Evolutionary conservation across 2,329 filamentous ascomycete genomes (phyloP).

Genomic region (Fusarium brachygibbosum): DNA sequence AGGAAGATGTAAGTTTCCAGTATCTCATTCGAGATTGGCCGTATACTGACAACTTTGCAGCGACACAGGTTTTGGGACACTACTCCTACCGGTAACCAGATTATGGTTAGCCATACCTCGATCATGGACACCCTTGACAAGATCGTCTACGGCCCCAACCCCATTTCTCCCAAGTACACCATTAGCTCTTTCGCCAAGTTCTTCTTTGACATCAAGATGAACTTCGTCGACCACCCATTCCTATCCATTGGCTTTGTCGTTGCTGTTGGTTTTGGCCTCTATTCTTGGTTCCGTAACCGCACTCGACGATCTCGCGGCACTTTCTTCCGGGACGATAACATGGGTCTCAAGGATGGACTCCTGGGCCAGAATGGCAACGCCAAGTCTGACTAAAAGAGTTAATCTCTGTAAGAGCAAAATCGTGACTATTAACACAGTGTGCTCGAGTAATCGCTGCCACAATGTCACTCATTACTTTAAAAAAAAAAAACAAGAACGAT

Average conservation of each 20-base stretch:
- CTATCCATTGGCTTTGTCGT: conserved; percentile 70
- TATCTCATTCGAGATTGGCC: too few species aligned
- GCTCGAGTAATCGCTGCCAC: background rate
- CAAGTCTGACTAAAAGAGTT: conserved; percentile 52
- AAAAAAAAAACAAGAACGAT: background rate
- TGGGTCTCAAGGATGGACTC: conserved; percentile 74
- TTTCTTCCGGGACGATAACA: conserved; percentile 72
- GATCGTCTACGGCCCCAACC: conserved; percentile 75
- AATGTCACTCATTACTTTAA: background rate
- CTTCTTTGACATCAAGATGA: conserved; percentile 74
- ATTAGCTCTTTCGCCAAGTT: conserved; percentile 78
- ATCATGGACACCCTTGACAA: conserved; percentile 89
- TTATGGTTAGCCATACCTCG: conserved; percentile 88
- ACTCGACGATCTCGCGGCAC: conserved; percentile 67
- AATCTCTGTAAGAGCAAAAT: background rate
- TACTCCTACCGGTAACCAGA: conserved; percentile 89
- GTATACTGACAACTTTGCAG: conserved; percentile 63
- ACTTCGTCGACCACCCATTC: conserved; percentile 71
- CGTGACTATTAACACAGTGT: background rate
- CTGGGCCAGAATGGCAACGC: conserved; percentile 61
- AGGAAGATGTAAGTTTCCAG: conserved; percentile 83
- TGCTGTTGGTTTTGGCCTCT: conserved; percentile 66
- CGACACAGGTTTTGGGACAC: conserved; percentile 95
- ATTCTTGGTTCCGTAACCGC: conserved; percentile 68
- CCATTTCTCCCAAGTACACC: conserved; percentile 83